These are phyloP conservation scores for Ballota nigra DNA, from an alignment of 257 asterid species.

Conservation along the genomic window DNA sequence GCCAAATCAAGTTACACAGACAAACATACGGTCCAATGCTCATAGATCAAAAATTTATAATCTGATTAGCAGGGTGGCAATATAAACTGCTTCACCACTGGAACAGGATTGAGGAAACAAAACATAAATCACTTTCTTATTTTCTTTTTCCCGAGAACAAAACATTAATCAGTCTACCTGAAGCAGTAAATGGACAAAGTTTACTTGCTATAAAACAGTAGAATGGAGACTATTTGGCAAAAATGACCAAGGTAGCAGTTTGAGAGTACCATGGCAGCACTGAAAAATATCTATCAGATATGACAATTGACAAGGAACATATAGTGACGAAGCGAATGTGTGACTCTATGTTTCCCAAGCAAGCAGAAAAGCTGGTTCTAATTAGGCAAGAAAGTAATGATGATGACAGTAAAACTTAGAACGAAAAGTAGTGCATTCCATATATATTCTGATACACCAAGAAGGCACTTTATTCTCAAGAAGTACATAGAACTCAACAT, in stretches of 20 bases:
- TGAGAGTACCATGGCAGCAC: neutral
- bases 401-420: neutral
- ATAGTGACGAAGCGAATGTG: neutral
- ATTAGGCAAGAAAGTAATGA: neutral
- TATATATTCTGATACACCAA: constrained; percentile 1
- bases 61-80: neutral
- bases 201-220: neutral
- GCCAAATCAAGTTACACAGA: neutral
- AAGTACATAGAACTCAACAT: neutral
- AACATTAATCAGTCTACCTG: neutral
- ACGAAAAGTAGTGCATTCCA: neutral
- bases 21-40: neutral
- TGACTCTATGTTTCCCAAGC: neutral
- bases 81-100: neutral
- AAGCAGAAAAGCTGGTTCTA: neutral
- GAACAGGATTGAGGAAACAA: neutral
- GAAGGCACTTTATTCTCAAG: constrained; percentile 7
- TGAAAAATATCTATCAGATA: neutral
- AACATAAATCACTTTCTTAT: neutral
- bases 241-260: neutral
- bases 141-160: no score
- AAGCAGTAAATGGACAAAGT: neutral
- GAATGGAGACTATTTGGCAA: neutral
- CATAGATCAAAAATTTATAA: neutral
- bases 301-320: neutral